phyloP scores from a whole-genome alignment of 1,284 basidiomycete species.

The Moesziomyces sp. region DNA sequence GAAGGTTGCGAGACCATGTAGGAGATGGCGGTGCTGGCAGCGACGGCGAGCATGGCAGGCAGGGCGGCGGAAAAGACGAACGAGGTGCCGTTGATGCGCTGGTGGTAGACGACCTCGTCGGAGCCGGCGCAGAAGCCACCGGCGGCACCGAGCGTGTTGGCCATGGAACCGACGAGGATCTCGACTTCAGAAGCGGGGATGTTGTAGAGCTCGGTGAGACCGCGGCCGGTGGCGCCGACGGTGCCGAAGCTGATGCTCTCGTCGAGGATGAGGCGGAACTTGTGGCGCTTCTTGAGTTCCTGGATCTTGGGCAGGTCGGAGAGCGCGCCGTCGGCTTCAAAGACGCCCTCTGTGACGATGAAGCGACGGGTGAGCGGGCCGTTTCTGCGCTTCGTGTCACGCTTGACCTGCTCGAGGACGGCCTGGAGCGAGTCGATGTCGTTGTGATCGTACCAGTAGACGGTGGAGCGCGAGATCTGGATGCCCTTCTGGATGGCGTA shows the following conservation, averaged over 20 bases:
- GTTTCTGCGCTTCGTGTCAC: constrained; percentile 85
- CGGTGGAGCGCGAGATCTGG: constrained; percentile 89
- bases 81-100: constrained; percentile 96
- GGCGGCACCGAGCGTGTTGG: constrained; percentile 82
- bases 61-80: constrained; percentile 97
- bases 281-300: constrained; percentile 93
- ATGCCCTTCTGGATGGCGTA: constrained; percentile 98
- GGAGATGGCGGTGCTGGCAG: constrained; percentile 84
- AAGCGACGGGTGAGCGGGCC: constrained; percentile 87
- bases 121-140: constrained; percentile 98
- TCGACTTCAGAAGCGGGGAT: constrained; percentile 76
- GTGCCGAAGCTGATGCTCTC: constrained; percentile 93
- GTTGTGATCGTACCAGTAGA: constrained; percentile 95
- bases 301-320: constrained; percentile 89
- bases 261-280: constrained; percentile 93
- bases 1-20: constrained; percentile 76
- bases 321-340: constrained; percentile 93
- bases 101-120: constrained; percentile 81
- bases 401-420: constrained; percentile 83
- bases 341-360: constrained; percentile 96
- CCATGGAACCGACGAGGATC: constrained; percentile 80
- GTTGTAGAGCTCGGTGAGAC: constrained; percentile 91
- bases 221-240: constrained; percentile 90
- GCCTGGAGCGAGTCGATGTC: constrained; percentile 90
- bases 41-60: constrained; percentile 87